Evolutionary conservation across 1,284 basidiomycete species (phyloP).

Genomic region (Trametes polyzona): DNA sequence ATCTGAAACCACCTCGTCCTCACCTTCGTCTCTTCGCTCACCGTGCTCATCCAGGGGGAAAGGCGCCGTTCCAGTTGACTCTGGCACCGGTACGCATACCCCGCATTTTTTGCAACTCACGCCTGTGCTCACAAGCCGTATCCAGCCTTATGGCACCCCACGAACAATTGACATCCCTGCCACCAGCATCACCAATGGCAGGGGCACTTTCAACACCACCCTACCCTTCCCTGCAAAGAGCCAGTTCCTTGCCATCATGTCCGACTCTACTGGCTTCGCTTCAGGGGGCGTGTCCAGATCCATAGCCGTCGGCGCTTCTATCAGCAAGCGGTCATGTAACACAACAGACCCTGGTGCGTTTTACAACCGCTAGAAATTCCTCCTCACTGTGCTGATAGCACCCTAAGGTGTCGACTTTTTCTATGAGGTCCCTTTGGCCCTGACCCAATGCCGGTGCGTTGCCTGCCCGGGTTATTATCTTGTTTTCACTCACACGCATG

Average conservation of each 20-base stretch:
- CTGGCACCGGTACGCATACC: conserved; percentile 62
- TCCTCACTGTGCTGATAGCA: background rate
- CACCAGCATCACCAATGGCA: conserved; percentile 53
- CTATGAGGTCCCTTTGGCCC: conserved; percentile 53
- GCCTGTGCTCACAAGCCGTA: background rate
- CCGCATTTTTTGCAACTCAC: background rate
- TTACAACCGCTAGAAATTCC: background rate
- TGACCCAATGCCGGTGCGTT: conserved; percentile 66
- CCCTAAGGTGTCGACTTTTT: conserved; percentile 46
- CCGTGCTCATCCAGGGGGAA: conserved; percentile 52
- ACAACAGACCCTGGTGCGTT: conserved; percentile 46
- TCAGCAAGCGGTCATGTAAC: conserved; percentile 54
- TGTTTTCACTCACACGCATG: background rate
- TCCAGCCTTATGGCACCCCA: conserved; percentile 55
- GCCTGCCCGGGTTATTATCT: background rate
- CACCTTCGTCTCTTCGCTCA: background rate
- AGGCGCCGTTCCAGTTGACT: conserved; percentile 59
- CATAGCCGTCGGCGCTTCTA: conserved; percentile 52
- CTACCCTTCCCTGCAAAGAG: conserved; percentile 46
- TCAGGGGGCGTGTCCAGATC: conserved; percentile 62
- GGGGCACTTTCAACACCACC: conserved; percentile 55
- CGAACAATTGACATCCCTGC: conserved; percentile 61
- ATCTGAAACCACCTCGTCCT: background rate
- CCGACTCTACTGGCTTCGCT: conserved; percentile 69
- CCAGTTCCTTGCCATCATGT: conserved; percentile 65